These are phyloP conservation scores for Suhomyces faveliae DNA, from an alignment of 805 yeast genomes.

Conservation along the genomic window DNA sequence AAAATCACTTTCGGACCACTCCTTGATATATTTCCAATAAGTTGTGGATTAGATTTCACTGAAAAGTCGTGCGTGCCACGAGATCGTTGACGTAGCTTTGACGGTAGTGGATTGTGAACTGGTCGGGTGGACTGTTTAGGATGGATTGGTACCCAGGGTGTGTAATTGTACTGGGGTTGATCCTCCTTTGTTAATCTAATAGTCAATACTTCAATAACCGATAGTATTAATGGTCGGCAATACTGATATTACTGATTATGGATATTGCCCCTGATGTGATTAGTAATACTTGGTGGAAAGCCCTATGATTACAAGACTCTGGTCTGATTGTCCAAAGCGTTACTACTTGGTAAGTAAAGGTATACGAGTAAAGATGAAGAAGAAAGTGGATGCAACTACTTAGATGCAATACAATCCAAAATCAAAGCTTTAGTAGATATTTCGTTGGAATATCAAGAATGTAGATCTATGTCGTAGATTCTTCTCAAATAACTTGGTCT, in stretches of 20 bases:
- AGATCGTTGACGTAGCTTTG: not conserved
- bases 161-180: not conserved
- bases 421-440: not conserved
- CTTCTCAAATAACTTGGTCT: not conserved
- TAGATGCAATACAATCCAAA: not conserved
- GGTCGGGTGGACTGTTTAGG: not conserved
- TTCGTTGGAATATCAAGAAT: too few relatives aligned
- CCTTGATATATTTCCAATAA: not conserved
- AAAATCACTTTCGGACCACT: not conserved
- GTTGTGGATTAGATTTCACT: not conserved
- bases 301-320: not conserved
- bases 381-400: not conserved
- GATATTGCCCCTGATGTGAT: too few relatives aligned
- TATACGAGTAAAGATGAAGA: not conserved
- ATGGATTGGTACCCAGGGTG: too few relatives aligned
- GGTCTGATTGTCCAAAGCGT: too few relatives aligned
- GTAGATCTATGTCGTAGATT: not conserved
- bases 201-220: too few relatives aligned
- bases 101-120: not conserved
- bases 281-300: not conserved
- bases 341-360: not conserved
- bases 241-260: not conserved
- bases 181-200: not conserved
- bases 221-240: not conserved
- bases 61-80: not conserved